Evolutionary conservation across 345 rosid genomes (phyloP), one percentile per base, ranked within the genome.

Genomic region (Laguncularia racemosa): DNA sequence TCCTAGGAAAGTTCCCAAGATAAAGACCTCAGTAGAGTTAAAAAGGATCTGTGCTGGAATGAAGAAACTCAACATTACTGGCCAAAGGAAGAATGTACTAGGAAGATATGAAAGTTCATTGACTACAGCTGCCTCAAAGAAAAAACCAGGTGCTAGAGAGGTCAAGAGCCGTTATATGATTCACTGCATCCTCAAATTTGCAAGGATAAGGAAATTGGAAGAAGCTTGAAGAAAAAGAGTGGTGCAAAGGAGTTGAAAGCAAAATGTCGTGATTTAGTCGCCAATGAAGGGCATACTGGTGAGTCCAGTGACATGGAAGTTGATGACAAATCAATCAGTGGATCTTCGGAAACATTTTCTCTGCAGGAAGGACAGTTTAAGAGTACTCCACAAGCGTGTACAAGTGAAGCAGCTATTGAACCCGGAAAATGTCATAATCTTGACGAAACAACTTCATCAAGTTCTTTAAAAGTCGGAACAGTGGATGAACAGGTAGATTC

Each of bases 141-240:
- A 66, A 52, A 80, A 73, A 53, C 45, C 69, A 15, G 71, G 76
- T 71, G 80, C 74, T 48, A 69, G 96, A 55, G 92, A 85, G 76
- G 95, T 90, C 67, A 90, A 85, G 63, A 90, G 99, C 76, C 76
- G 99, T 70, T 88, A 49, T 90, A 67, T 76, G 92, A 88, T 76
- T 83, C 81, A 4, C 38, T 82, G 57, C 61, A 28, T 55, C 56
- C 73, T 47, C 72, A 66, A 56, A 83, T 63, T 38, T 58, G 62
- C 59, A 81, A 67, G 48, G 64, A 16, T 19, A 68, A 57, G 38
- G 78, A 66, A 51, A 53, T 57, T 50, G 75, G 67, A 59, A 70
- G 50, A 67, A 50, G 59, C 67, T 58, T 71, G 67, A 79, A 74
- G 71, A 61, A 50, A 53, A 80, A 45, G 66, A 71, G 55, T 16